Conservation (phyloP, 805 yeast genomes). For the Maudiozyma barnettii region DNA sequence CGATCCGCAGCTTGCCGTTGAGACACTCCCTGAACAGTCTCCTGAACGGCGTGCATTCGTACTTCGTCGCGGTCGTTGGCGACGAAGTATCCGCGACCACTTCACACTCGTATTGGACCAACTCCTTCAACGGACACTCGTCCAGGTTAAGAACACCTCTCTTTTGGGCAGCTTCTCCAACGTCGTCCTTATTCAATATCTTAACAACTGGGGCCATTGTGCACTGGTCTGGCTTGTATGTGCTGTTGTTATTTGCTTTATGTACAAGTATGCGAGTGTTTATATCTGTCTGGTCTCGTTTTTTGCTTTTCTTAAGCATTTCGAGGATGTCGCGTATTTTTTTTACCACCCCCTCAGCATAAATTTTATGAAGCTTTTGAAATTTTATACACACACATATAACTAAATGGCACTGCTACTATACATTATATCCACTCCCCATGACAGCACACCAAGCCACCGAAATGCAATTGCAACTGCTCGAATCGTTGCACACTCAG, state of each 20-base stretch:
- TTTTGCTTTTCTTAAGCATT: too few species aligned
- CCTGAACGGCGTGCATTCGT: conserved; percentile 41
- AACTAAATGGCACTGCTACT: too few species aligned
- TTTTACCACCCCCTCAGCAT: too few species aligned
- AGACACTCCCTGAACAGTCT: conserved; percentile 37
- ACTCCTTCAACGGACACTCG: conserved; percentile 30
- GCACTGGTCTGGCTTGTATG: neutral
- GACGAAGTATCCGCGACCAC: conserved; percentile 13
- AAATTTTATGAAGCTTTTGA: too few species aligned
- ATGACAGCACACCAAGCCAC: too few species aligned
- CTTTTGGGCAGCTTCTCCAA: conserved; percentile 11
- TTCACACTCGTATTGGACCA: conserved; percentile 41
- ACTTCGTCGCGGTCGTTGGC: conserved; percentile 25
- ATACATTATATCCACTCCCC: too few species aligned
- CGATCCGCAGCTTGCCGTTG: neutral
- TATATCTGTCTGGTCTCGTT: too few species aligned
- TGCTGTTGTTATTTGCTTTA: neutral
- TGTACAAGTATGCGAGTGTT: neutral
- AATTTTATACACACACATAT: too few species aligned
- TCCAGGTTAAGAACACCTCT: neutral
- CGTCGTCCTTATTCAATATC: conserved; percentile 16
- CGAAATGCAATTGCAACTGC: neutral
- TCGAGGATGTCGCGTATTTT: too few species aligned
- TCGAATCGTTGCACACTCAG: conserved; percentile 15
- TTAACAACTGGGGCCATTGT: conserved; percentile 13